phyloP scores from a whole-genome alignment of 2,329 filamentous ascomycete genomes.

The Teratosphaeria destructans region DNA sequence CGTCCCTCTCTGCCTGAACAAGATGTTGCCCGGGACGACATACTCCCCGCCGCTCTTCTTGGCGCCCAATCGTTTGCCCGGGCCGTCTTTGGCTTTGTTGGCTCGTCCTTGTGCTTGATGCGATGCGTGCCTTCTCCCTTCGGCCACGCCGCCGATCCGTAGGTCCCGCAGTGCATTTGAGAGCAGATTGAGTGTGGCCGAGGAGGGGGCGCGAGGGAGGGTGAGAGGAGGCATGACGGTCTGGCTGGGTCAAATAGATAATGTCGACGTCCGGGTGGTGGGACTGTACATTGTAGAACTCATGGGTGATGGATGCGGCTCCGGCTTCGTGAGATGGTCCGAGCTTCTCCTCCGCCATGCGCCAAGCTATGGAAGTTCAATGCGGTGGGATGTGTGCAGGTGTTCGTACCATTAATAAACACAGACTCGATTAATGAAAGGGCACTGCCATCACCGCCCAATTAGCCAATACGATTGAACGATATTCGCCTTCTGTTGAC shows the following conservation, averaged over 20 bases:
- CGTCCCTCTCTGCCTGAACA: constrained; percentile 93
- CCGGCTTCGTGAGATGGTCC: constrained; percentile 7
- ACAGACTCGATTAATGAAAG: background rate
- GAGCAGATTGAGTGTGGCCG: constrained; percentile 17
- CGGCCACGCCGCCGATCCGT: constrained; percentile 15
- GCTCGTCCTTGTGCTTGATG: constrained; percentile 56
- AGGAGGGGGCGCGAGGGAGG: constrained; percentile 15
- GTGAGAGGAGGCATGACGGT: background rate
- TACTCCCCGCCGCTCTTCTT: constrained; percentile 91
- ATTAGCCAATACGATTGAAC: background rate
- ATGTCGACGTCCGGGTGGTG: background rate
- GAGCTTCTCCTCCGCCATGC: constrained; percentile 4
- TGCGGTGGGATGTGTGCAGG: background rate
- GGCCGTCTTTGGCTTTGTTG: constrained; percentile 59
- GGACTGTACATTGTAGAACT: background rate
- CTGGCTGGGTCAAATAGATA: background rate
- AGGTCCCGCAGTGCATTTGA: constrained; percentile 22
- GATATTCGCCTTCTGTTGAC: too few relatives aligned
- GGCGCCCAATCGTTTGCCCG: constrained; percentile 81
- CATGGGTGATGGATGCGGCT: background rate
- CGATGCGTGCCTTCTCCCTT: constrained; percentile 43
- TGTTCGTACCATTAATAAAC: background rate
- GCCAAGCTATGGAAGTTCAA: background rate
- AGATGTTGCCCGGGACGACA: constrained; percentile 92
- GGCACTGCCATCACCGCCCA: background rate